Evolutionary conservation across 805 yeast genomes (phyloP).

Genomic region (Candida broadrunensis): DNA sequence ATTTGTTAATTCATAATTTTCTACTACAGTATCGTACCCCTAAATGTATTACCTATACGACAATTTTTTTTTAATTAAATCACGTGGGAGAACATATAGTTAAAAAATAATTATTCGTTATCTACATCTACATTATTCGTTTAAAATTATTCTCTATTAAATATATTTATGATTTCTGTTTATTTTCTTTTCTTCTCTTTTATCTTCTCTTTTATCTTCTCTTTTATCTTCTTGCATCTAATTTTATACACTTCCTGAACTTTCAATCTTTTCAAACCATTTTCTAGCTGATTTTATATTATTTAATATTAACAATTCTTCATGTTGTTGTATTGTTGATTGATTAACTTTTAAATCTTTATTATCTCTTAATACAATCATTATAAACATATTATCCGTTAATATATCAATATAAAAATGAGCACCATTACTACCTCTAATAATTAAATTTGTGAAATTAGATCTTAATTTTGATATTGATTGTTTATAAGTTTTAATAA

Average conservation of each 20-base stretch:
- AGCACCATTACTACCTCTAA: constrained; percentile 54
- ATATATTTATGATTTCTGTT: too few species aligned
- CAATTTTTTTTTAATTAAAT: too few species aligned
- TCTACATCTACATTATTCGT: too few species aligned
- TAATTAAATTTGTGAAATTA: constrained; percentile 71
- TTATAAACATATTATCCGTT: constrained; percentile 60
- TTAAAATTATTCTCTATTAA: too few species aligned
- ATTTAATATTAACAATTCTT: constrained; percentile 49
- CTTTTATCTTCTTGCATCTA: too few species aligned
- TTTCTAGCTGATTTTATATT: constrained; percentile 56
- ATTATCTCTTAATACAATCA: constrained; percentile 53
- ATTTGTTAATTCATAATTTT: too few species aligned
- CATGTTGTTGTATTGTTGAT: constrained; percentile 16
- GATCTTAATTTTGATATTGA: constrained; percentile 84
- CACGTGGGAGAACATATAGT: too few species aligned
- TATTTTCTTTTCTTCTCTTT: too few species aligned
- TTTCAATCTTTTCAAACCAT: constrained; percentile 49
- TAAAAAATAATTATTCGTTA: too few species aligned
- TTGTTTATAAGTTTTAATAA: constrained; percentile 91
- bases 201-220: too few species aligned
- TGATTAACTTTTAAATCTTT: constrained; percentile 14
- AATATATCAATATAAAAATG: constrained; percentile 52
- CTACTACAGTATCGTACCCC: too few species aligned
- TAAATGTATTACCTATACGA: too few species aligned
- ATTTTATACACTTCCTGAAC: constrained; percentile 7